These are phyloP conservation scores for Eucalyptus polyanthemos DNA, from an alignment of 345 rosid genomes.

Conservation along the genomic window DNA sequence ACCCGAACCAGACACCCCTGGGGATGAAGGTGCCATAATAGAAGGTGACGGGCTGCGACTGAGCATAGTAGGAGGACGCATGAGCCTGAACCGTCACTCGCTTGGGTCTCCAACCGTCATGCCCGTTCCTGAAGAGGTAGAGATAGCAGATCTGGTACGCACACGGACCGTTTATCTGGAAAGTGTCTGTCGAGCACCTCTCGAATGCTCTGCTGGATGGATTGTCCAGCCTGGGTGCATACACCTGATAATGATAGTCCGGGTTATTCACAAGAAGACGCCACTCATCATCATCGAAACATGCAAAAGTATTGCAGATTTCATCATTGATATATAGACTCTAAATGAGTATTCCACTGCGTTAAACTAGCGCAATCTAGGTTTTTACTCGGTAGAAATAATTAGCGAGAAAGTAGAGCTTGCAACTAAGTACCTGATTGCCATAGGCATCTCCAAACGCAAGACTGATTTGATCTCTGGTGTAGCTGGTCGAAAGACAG, in stretches of 20 bases:
- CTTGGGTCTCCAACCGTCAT: slow-evolving; percentile 69
- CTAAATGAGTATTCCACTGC: neutral
- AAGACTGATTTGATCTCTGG: slow-evolving; percentile 67
- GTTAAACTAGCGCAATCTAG: neutral
- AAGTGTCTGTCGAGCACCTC: slow-evolving; percentile 61
- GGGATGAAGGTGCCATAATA: slow-evolving; percentile 36
- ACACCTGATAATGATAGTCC: slow-evolving; percentile 23
- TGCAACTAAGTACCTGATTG: slow-evolving; percentile 27
- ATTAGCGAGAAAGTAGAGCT: neutral
- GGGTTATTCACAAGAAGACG: neutral
- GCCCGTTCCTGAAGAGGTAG: slow-evolving; percentile 38
- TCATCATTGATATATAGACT: neutral
- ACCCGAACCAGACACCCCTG: slow-evolving; percentile 49
- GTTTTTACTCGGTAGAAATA: no score
- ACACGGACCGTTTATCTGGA: slow-evolving; percentile 50
- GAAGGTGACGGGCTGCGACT: slow-evolving; percentile 27
- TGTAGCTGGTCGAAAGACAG: slow-evolving; percentile 39
- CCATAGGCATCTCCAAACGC: slow-evolving; percentile 73
- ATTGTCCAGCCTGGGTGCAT: slow-evolving; percentile 47
- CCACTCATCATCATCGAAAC: neutral
- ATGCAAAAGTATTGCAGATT: neutral
- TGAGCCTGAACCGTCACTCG: slow-evolving; percentile 15
- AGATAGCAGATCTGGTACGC: slow-evolving; percentile 41
- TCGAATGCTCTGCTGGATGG: slow-evolving; percentile 38
- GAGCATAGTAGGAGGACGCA: slow-evolving; percentile 4